Evolutionary conservation across 2,329 filamentous ascomycete genomes (phyloP).

Genomic region (Whalleya microplaca): DNA sequence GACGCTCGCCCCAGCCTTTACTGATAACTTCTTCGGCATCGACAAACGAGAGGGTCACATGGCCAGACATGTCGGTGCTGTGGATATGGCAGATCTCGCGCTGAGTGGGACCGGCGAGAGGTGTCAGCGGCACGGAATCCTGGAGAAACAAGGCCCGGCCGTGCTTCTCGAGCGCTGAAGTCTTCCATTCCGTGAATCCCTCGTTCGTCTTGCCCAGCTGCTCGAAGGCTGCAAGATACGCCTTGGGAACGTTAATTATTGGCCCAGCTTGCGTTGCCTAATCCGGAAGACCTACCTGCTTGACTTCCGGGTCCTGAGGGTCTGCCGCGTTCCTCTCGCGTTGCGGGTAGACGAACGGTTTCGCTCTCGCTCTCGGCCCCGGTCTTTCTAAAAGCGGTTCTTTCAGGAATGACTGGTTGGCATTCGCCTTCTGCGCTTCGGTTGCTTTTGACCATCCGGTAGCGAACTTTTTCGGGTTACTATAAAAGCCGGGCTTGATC

Average conservation of each 20-base stretch:
- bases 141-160: conserved; percentile 19
- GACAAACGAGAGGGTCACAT: conserved; percentile 20
- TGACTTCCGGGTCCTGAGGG: conserved; percentile 14
- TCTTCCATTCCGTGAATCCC: conserved; percentile 16
- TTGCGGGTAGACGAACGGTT: conserved; percentile 19
- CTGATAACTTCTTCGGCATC: conserved; percentile 24
- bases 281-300: conserved; percentile 6
- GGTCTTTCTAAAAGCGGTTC: conserved; percentile 15
- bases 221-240: conserved; percentile 16
- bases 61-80: conserved; percentile 17
- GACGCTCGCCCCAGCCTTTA: conserved; percentile 23
- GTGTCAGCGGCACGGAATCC: conserved; percentile 13
- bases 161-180: conserved; percentile 19
- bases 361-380: conserved; percentile 20
- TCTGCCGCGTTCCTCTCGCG: conserved; percentile 20
- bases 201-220: conserved; percentile 14
- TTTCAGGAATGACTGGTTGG: conserved; percentile 17
- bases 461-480: conserved; percentile 16
- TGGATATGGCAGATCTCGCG: conserved; percentile 24
- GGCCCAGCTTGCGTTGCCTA: neutral
- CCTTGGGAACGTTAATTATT: conserved; percentile 10
- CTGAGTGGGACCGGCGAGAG: conserved; percentile 7
- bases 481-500: conserved; percentile 21
- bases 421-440: conserved; percentile 19
- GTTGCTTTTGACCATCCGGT: conserved; percentile 20